Evolutionary conservation across 2,329 filamentous ascomycete species (phyloP), one percentile per base, ranked within the genome.

Genomic region (Verticillium nubilum): DNA sequence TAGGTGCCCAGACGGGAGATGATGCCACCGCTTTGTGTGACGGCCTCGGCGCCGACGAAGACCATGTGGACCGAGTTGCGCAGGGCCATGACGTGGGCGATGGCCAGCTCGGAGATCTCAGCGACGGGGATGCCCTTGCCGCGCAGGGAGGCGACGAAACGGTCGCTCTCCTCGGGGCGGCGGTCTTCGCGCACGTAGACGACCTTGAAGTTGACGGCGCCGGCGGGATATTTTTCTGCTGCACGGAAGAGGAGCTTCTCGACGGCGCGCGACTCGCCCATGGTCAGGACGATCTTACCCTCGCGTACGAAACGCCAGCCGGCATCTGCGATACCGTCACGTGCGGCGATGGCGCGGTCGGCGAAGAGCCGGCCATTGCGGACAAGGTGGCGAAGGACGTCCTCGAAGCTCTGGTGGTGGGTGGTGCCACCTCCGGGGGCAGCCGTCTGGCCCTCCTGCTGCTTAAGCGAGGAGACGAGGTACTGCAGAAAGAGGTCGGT

Each of bases 401-500:
- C 86, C 63, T 93, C 90, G 74, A 98, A 98, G 70, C 90, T 62
- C 66, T 69, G 62, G 67, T 69, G 59, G 64, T 67, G 59, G 64
- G 66, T 57, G 47, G 65, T 65, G 61, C 65, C 64, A 58, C 66
- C 56, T 64, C 56, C 54, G 54, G 61, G 62, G 6, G 60, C 61
- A 54, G 63, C 58, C 47, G 63, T 63, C 67, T 68, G 72, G 54
- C 70, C 70, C 56, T 77, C 75, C 65, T 81, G 80, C 76, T 82
- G 79, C 76, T 83, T 83, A 71, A 88, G 80, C 64, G 82, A 92
- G 59, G 87, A 86, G 68, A 97, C 89, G 67, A 99, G 86, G 76
- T 96, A 98, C 72, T 94, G 89, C 73, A 95, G 90, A 80, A 99
- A 98, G 61, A 98, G 86, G 73, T 97, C 93, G 61, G 93, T 97